Base-by-base conservation (phyloP, 768 basidiomycete genomes). In the Boletus rex-veris region DNA sequence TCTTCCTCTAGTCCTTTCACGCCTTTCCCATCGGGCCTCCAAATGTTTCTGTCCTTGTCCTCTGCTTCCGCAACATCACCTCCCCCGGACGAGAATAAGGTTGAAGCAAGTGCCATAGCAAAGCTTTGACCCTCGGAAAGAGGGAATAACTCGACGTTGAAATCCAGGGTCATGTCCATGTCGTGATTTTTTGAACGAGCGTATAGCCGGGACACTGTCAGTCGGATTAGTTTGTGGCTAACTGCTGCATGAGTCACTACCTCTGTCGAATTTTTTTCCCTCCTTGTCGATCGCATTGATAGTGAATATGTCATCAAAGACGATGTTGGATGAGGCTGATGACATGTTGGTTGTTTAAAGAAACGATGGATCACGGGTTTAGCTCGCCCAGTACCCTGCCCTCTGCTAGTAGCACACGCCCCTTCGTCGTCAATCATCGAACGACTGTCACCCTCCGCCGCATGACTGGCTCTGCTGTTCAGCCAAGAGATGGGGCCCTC, bases 181-280 rank as follows among this genome's bases (percentile, higher is more conserved):
- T 87, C 85, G 65, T 90, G 88, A 72, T 92, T 93, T 75, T 90
- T 86, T 7, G 93, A 96, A 62, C 85, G 85, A 26, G 88, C 95
- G 64, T 86, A 85, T 45, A 98, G 80, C 31, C 97, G 85, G 21
- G 96, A 96, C 35, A 99, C 97, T 98, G 70, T 24, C 39, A 30
- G 16, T 39, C 15, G 31, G 21, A 54, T 67, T 19, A 59, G 54
- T 30, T 38, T 19, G 39, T 14, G 28, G 38, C 35, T 14, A 46
- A 44, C 24, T 24, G 44, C 15, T 48, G 35, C 21, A 37, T 42
- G 39, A 12, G 28, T n/a, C 51, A 39, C 37, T 40, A 95, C 96
- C 96, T 86, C 96, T 78, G 73, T 99, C 97, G 63, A 98, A 99
- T 71, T 95, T 97, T 77, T 90, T 97, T 44, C 96, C 96, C 62